Percentiles rank a stretch among this genome's conserved stretches.
Evolutionary conservation across 1,284 basidiomycete species (phyloP).

Genomic region (Dichomitus squalens): DNA sequence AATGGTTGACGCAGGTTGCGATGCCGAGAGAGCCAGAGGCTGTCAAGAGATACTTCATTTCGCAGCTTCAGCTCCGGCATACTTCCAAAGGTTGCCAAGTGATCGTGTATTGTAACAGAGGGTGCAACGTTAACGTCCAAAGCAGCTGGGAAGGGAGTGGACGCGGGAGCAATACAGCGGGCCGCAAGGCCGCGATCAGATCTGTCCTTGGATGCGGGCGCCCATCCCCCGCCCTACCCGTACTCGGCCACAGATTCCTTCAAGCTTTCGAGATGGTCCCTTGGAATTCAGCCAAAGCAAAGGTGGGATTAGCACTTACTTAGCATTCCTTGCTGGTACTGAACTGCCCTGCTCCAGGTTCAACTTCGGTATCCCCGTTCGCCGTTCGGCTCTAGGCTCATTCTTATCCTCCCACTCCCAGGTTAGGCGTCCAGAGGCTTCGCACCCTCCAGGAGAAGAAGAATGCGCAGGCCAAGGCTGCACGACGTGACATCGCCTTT

Average conservation of each 20-base stretch:
- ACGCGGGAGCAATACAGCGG: no score
- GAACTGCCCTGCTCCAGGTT: slow-evolving; percentile 43
- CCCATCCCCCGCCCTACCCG: no score
- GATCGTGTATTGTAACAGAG: no score
- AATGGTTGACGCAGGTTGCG: no score
- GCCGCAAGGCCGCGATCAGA: not conserved
- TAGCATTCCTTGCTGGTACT: not conserved
- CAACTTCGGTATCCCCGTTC: slow-evolving; percentile 58
- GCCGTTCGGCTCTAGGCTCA: slow-evolving; percentile 21
- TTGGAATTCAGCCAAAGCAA: slow-evolving; percentile 75
- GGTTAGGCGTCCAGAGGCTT: slow-evolving; percentile 89
- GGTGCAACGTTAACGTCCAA: no score
- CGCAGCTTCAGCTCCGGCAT: no score
- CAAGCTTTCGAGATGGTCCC: slow-evolving; percentile 46
- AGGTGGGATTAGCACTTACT: slow-evolving; percentile 42
- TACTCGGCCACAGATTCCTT: not conserved
- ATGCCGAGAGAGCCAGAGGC: no score
- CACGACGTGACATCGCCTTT: slow-evolving; percentile 78
- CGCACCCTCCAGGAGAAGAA: slow-evolving; percentile 93
- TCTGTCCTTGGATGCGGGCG: not conserved
- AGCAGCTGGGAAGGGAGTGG: no score
- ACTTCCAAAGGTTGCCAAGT: no score
- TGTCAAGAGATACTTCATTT: no score
- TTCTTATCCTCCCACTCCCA: slow-evolving; percentile 35
- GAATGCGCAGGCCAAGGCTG: slow-evolving; percentile 85